A percentile compares a stretch with the other conserved stretches of the same genome.
These are phyloP conservation scores for Leishmania aethiopica DNA, from an alignment of 208 protist species.

Conservation along the genomic window DNA sequence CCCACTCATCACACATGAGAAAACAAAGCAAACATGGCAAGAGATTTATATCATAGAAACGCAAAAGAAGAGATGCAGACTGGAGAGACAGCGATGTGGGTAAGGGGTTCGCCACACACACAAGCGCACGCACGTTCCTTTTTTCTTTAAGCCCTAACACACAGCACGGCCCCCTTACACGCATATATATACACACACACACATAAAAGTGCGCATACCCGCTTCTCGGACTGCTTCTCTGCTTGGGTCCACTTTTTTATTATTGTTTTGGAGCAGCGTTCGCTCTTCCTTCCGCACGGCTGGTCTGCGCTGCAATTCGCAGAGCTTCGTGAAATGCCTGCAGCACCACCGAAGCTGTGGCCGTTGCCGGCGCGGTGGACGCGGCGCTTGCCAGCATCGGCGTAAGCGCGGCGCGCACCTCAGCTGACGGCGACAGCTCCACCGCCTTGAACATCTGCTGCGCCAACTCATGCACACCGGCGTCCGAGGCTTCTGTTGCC, in stretches of 20 bases:
- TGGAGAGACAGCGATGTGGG: background rate
- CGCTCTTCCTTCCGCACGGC: background rate
- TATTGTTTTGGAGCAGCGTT: background rate
- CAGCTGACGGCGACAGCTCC: constrained; percentile 18
- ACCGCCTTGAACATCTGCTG: constrained; percentile 18
- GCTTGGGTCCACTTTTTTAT: background rate
- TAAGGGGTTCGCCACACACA: background rate
- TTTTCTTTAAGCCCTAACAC: background rate
- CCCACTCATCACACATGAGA: background rate
- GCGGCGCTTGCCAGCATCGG: constrained; percentile 7
- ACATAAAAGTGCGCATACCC: background rate
- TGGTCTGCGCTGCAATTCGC: constrained; percentile 22
- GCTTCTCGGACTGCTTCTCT: background rate
- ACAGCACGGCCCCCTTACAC: background rate
- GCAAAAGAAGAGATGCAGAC: background rate
- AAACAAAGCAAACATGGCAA: background rate
- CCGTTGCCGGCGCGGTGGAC: background rate
- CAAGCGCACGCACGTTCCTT: background rate
- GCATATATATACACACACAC: background rate
- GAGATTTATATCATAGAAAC: background rate
- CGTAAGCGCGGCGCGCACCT: constrained; percentile 12
- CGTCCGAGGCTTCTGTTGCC: background rate
- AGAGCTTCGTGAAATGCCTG: constrained; percentile 27
- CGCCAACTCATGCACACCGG: constrained; percentile 3
- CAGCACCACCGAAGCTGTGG: constrained; percentile 7